Evolutionary conservation across 2,329 filamentous ascomycete species (phyloP).

Genomic region (Xylogone sp.): DNA sequence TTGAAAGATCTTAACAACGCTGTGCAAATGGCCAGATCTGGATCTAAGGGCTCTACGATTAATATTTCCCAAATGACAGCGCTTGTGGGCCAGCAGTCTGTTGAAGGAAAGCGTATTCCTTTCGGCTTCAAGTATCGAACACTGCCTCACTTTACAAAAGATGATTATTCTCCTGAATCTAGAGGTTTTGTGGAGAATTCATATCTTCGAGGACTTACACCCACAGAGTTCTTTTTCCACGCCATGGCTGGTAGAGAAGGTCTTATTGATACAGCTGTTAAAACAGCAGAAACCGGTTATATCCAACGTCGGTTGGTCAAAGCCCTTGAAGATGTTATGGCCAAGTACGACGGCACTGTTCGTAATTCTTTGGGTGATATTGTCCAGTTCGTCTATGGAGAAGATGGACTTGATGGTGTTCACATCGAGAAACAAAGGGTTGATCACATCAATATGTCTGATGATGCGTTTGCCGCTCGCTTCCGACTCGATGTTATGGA

Average conservation of each 20-base stretch:
- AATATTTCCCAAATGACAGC: conserved; percentile 99
- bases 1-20: conserved; percentile 96
- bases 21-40: conserved; percentile 91
- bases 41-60: conserved; percentile 97
- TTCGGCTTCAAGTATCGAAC: conserved; percentile 99
- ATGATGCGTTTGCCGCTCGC: conserved; percentile 71
- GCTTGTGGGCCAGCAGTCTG: conserved; percentile 94
- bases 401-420: conserved; percentile 91
- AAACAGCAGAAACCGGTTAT: conserved; percentile 98
- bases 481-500: conserved; percentile 89
- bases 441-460: conserved; percentile 78
- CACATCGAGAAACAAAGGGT: conserved; percentile 91
- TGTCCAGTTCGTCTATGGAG: conserved; percentile 95
- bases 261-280: conserved; percentile 99
- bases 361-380: conserved; percentile 96
- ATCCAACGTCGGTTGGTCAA: conserved; percentile 98
- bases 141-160: conserved; percentile 96
- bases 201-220: conserved; percentile 91
- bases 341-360: conserved; percentile 95
- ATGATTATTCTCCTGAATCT: conserved; percentile 96
- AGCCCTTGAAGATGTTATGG: conserved; percentile 94
- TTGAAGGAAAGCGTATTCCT: conserved; percentile 97
- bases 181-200: conserved; percentile 99
- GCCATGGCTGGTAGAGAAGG: conserved; percentile 99
- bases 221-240: conserved; percentile 98